A percentile compares a stretch with the other conserved stretches of the same genome.
Evolutionary conservation across 495 filamentous ascomycete species (phyloP).

Genomic region (Talaromyces nanjingensis): DNA sequence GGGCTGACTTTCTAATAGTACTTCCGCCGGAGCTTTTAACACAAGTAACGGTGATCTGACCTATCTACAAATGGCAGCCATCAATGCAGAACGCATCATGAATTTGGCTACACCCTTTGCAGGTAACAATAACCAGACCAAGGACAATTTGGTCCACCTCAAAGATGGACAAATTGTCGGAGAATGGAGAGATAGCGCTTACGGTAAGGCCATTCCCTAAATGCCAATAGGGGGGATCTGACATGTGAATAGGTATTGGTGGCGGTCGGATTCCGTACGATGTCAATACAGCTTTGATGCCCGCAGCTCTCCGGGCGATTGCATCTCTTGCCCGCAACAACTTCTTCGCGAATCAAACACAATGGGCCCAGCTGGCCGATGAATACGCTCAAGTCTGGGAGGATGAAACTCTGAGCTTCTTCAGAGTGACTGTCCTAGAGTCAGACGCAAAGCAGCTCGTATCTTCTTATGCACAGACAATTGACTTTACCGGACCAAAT

Average conservation of each 20-base stretch:
- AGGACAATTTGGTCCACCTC: slow-evolving; percentile 50
- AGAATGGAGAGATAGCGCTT: slow-evolving; percentile 55
- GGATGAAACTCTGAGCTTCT: slow-evolving; percentile 53
- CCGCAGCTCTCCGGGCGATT: slow-evolving; percentile 54
- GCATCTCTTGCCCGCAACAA: slow-evolving; percentile 41
- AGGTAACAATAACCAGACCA: slow-evolving; percentile 33
- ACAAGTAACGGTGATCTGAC: slow-evolving; percentile 42
- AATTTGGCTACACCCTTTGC: slow-evolving; percentile 47
- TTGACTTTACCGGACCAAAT: slow-evolving; percentile 35
- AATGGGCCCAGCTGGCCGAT: slow-evolving; percentile 41
- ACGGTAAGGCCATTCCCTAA: no score
- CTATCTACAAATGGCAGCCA: slow-evolving; percentile 43
- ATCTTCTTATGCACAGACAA: slow-evolving; percentile 33
- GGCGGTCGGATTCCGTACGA: slow-evolving; percentile 59
- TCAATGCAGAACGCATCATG: slow-evolving; percentile 53
- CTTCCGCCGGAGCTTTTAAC: slow-evolving; percentile 34
- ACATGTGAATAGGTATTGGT: slow-evolving; percentile 37
- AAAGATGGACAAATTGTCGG: slow-evolving; percentile 50
- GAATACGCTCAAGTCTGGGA: slow-evolving; percentile 56
- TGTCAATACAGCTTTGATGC: slow-evolving; percentile 57
- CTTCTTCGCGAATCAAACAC: slow-evolving; percentile 39
- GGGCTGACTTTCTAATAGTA: slow-evolving; percentile 21
- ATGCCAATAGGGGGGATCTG: no score
- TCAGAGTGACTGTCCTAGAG: slow-evolving; percentile 41
- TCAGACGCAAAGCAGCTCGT: slow-evolving; percentile 38